Conservation (phyloP, 805 yeast genomes). For the Candida palmyrensis region DNA sequence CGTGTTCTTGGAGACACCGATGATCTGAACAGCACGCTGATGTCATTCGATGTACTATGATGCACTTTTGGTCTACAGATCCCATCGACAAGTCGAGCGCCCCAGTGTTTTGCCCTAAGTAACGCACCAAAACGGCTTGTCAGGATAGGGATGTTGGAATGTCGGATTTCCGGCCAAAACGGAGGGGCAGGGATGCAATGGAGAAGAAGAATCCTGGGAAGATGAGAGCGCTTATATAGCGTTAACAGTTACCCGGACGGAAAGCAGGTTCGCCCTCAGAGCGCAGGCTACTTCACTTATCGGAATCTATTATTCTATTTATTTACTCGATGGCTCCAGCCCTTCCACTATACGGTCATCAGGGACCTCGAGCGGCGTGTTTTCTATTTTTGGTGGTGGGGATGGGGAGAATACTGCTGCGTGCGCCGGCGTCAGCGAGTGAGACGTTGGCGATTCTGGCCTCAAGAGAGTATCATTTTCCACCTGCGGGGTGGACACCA, state of each 20-base stretch:
- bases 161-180: conserved; percentile 15
- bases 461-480: neutral
- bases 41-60: conserved; percentile 40
- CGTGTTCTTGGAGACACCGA: conserved; percentile 50
- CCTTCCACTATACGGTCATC: too few relatives aligned
- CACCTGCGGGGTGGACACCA: too few relatives aligned
- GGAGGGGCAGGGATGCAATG: conserved; percentile 3
- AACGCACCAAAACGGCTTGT: conserved; percentile 41
- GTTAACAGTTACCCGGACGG: too few relatives aligned
- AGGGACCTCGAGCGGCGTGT: too few relatives aligned
- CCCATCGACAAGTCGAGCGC: conserved; percentile 6
- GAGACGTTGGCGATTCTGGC: neutral
- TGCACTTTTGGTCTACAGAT: conserved; percentile 32
- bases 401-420: conserved; percentile 7
- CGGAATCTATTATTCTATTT: too few relatives aligned
- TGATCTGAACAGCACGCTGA: conserved; percentile 16
- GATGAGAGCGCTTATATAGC: too few relatives aligned
- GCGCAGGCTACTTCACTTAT: too few relatives aligned
- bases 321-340: too few relatives aligned
- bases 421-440: conserved; percentile 1
- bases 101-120: conserved; percentile 27
- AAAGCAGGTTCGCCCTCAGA: too few relatives aligned
- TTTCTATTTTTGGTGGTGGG: conserved; percentile 7
- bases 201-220: too few relatives aligned
- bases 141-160: conserved; percentile 28